Base-by-base conservation (phyloP, 2,329 filamentous ascomycete species). In the Penicillium decumbens region DNA sequence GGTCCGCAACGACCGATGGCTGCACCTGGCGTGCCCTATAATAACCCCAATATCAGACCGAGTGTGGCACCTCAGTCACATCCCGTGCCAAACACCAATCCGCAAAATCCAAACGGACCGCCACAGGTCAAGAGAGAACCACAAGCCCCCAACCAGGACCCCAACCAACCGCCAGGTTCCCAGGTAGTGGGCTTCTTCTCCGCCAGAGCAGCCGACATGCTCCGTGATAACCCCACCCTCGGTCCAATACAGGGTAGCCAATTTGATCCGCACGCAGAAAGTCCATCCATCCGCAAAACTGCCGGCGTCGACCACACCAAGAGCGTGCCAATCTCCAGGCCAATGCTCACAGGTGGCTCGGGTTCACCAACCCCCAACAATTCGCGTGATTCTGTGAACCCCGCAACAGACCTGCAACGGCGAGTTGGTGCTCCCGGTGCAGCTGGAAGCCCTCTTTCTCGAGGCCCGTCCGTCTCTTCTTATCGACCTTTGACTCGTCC, bases 281-380 rank as follows among this genome's bases (percentile, higher is more conserved):
- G 85, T 53, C 90, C 91, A 0, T 93, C 90, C 0, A 90, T 95
- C 64, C 82, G 89, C 53, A 91, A 92, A 65, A 96, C 92, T 0
- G 87, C 87, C 0, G 91, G 91, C 2, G 80, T 96, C 33, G 89
- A 96, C 62, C 89, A 95, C 64, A 83, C 74, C 20, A 85, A 82
- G 44, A 91, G 87, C 4, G 84, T 85, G 45, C 89, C 90, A 0
- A 73, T 95, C 1, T 79, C 78, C 3, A 80, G 78, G 54, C 67
- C 67, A 6, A 71, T 69, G 65, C 51, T 70, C 6, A 43, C 62
- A 4, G 43, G 55, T 8, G 55, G 57, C 25, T 67, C 68, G 3
- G 55, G 57, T 25, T 67, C 68, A 3, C 66, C 67, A n/a, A 60
- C 63, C 18, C 45, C 65, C 1, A 69, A 64, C 28, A 63, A 56